Evolutionary conservation across 139 green algal species (phyloP).

Genomic region (Chlorella sp.): DNA sequence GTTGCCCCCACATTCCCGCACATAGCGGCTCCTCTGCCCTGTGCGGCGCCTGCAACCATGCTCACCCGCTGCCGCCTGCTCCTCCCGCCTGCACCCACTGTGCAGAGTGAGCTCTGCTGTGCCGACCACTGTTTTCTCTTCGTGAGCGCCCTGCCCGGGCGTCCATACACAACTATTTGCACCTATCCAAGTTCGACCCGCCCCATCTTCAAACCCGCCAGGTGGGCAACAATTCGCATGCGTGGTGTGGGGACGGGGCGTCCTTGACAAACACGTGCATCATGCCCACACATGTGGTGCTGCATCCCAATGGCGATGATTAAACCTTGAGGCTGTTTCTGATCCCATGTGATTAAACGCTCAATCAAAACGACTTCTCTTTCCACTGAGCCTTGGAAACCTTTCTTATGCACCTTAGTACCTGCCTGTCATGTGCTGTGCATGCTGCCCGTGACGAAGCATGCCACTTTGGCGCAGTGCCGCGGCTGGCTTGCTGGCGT

Average conservation of each 20-base stretch:
- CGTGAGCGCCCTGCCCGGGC: neutral
- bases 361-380: slow-evolving; percentile 49
- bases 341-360: slow-evolving; percentile 47
- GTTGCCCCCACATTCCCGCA: slow-evolving; percentile 27
- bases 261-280: neutral
- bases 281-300: neutral
- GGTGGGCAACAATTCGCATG: neutral
- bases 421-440: neutral
- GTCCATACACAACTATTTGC: neutral
- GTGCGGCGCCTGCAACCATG: neutral
- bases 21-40: neutral
- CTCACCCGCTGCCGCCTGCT: neutral
- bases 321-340: slow-evolving; percentile 61
- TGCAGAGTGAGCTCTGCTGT: neutral
- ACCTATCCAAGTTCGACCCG: too few relatives aligned
- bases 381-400: slow-evolving; percentile 39
- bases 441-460: slow-evolving; percentile 14
- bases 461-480: neutral
- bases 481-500: neutral
- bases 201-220: neutral
- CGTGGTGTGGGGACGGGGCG: neutral
- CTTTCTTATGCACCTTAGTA: neutral
- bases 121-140: neutral
- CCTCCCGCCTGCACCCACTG: too few relatives aligned
- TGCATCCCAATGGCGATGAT: slow-evolving; percentile 13